Percentiles rank a stretch among this genome's conserved stretches.
These are phyloP conservation scores for Viola odorata DNA, from an alignment of 345 rosid genomes.

Conservation along the genomic window DNA sequence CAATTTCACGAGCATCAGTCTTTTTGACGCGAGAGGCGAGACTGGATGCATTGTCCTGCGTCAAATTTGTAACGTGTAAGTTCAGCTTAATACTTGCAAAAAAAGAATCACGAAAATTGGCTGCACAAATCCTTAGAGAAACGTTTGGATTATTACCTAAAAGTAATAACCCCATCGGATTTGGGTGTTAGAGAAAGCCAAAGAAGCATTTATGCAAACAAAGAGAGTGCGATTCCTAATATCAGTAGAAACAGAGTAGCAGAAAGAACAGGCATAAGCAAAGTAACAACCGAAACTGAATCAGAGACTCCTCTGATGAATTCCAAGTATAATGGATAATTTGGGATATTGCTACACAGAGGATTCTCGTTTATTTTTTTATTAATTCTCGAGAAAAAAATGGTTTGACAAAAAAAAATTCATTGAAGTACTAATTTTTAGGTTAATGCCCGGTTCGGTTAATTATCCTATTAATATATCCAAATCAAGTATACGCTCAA, in stretches of 20 bases:
- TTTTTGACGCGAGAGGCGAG: slow-evolving; percentile 89
- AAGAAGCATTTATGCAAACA: slow-evolving; percentile 8
- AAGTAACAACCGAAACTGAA: not conserved
- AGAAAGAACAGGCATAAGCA: not conserved
- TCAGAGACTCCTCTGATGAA: not conserved
- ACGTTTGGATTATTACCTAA: not conserved
- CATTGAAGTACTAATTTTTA: no score
- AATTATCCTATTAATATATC: no score
- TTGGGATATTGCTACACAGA: no score
- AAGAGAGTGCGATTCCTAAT: not conserved
- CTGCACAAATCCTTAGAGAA: not conserved
- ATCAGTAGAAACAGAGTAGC: not conserved
- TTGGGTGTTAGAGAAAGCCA: slow-evolving; percentile 1
- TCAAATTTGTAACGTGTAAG: slow-evolving; percentile 3
- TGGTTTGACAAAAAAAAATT: no score
- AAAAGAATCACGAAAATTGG: not conserved
- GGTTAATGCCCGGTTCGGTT: no score
- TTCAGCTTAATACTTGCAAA: slow-evolving; percentile 3
- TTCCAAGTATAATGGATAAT: no score
- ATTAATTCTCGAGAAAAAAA: no score
- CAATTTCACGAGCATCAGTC: slow-evolving; percentile 94
- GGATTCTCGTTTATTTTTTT: no score
- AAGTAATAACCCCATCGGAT: not conserved
- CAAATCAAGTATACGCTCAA: no score
- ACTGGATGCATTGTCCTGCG: slow-evolving; percentile 88